These are phyloP conservation scores for Mycena capillaripes DNA, from an alignment of 768 basidiomycete species.

Conservation along the genomic window DNA sequence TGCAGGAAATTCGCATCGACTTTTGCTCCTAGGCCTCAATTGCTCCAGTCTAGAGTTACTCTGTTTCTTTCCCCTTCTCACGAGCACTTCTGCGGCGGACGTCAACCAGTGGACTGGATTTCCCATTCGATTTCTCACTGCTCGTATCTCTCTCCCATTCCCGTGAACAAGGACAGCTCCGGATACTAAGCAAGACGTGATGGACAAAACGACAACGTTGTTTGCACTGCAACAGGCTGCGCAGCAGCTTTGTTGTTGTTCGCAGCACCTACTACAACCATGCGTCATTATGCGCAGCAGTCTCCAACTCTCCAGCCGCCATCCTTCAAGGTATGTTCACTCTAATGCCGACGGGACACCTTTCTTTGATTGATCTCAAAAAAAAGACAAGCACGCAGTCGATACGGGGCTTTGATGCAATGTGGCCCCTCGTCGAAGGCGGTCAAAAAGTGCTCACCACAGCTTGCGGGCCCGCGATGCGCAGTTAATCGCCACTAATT, in stretches of 20 bases:
- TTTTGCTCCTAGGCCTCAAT: too few species aligned
- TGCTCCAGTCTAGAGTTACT: too few species aligned
- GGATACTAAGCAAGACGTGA: neutral
- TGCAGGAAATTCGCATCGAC: too few species aligned
- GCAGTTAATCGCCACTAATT: slow-evolving; percentile 3
- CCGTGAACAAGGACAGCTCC: neutral
- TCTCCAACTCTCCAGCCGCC: neutral
- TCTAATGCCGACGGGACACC: slow-evolving; percentile 29
- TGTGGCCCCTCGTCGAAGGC: neutral
- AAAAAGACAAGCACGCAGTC: neutral
- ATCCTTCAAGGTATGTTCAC: slow-evolving; percentile 9
- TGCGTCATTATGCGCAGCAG: slow-evolving; percentile 16
- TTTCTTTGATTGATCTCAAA: slow-evolving; percentile 2
- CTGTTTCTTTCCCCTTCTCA: neutral
- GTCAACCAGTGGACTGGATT: neutral
- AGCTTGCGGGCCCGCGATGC: slow-evolving; percentile 1
- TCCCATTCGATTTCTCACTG: neutral
- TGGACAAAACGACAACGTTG: neutral
- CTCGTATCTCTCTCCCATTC: neutral
- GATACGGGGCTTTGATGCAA: neutral
- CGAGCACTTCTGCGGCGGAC: neutral
- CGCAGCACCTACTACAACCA: neutral
- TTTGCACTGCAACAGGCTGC: neutral
- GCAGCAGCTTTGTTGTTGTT: slow-evolving; percentile 15
- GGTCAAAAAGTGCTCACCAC: neutral